These are phyloP conservation scores for Penicillium sp. DNA, from an alignment of 2,329 filamentous ascomycete genomes.

Conservation along the genomic window DNA sequence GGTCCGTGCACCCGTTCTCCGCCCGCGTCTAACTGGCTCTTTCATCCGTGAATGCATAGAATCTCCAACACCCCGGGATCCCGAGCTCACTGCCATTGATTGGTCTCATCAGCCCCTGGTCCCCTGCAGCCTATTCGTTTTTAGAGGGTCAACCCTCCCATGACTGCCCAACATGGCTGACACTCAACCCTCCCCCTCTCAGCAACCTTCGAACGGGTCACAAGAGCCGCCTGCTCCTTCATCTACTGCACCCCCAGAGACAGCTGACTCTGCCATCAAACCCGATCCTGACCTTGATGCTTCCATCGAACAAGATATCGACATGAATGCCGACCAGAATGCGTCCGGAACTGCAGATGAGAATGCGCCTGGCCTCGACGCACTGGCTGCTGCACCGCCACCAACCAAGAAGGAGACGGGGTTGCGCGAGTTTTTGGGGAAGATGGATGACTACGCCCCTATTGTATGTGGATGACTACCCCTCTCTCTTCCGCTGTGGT, in stretches of 20 bases:
- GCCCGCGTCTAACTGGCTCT: slow-evolving; percentile 19
- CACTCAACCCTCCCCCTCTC: slow-evolving; percentile 23
- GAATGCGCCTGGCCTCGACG: slow-evolving; percentile 34
- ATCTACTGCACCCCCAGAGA: slow-evolving; percentile 20
- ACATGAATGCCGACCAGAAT: slow-evolving; percentile 31
- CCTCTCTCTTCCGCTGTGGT: slow-evolving; percentile 2
- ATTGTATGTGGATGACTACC: slow-evolving; percentile 64
- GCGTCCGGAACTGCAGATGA: slow-evolving; percentile 7
- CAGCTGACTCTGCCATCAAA: slow-evolving; percentile 23
- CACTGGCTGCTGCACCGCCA: slow-evolving; percentile 51
- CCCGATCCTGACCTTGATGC: slow-evolving; percentile 32
- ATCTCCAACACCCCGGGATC: slow-evolving; percentile 8
- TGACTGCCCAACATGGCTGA: slow-evolving; percentile 37
- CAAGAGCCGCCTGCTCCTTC: slow-evolving; percentile 24
- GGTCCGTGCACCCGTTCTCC: slow-evolving; percentile 16
- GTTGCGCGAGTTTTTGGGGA: slow-evolving; percentile 85
- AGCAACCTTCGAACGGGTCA: slow-evolving; percentile 24
- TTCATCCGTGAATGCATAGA: slow-evolving; percentile 10
- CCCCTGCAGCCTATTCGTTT: slow-evolving; percentile 18
- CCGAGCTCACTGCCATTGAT: slow-evolving; percentile 14
- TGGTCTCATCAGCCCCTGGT: slow-evolving; percentile 11
- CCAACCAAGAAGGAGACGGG: slow-evolving; percentile 88
- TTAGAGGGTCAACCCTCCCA: slow-evolving; percentile 9
- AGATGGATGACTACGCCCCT: slow-evolving; percentile 98
- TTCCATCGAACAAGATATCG: slow-evolving; percentile 39